Percentiles rank a stretch among this genome's conserved stretches.
Evolutionary conservation across 768 basidiomycete genomes (phyloP).

Genomic region (Psilocybe subaeruginosa): DNA sequence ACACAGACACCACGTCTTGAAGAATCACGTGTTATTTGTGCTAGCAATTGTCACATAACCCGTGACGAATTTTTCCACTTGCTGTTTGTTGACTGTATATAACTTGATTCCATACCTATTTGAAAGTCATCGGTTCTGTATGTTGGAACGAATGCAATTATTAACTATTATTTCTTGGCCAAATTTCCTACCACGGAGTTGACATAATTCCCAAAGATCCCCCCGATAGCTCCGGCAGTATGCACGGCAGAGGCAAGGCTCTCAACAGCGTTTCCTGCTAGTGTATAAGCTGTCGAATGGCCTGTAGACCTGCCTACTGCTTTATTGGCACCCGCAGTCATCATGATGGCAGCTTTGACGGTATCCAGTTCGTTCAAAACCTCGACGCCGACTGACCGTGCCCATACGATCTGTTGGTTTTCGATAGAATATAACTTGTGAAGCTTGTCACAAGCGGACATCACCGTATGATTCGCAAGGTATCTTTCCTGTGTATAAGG

Average conservation of each 20-base stretch:
- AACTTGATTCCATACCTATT: too few species aligned
- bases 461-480: conserved; percentile 81
- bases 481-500: conserved; percentile 85
- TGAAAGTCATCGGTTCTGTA: too few species aligned
- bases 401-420: conserved; percentile 77
- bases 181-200: conserved; percentile 32
- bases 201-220: conserved; percentile 30
- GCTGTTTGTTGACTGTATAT: too few species aligned
- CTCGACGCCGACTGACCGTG: conserved; percentile 85
- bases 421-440: conserved; percentile 83
- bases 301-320: conserved; percentile 7
- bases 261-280: conserved; percentile 50
- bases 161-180: neutral
- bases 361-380: conserved; percentile 87
- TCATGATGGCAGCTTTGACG: conserved; percentile 85
- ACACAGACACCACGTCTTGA: too few species aligned
- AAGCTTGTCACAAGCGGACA: conserved; percentile 87
- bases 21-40: too few species aligned
- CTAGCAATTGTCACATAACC: too few species aligned
- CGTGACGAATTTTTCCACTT: too few species aligned
- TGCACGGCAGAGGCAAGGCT: conserved; percentile 38
- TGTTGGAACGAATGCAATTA: too few species aligned
- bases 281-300: conserved; percentile 32
- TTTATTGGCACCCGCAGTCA: conserved; percentile 60
- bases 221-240: conserved; percentile 30